A percentile compares a stretch with the other conserved stretches of the same genome.
Conservation (phyloP, 2,329 filamentous ascomycete species). For the Furcasterigmium sp. region DNA sequence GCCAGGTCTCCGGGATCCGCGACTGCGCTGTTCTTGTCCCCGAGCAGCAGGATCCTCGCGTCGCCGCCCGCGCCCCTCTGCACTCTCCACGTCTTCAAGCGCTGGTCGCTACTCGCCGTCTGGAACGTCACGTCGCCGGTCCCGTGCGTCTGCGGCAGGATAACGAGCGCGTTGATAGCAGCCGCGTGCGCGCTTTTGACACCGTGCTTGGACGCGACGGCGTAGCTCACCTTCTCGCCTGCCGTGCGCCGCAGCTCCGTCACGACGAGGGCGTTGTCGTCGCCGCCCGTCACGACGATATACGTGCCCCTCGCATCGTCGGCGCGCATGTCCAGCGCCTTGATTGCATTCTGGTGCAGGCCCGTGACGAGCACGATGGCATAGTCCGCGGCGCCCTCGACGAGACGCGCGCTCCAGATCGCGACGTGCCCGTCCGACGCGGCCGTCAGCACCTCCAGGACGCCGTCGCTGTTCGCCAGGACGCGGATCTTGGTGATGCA, state of each 20-base stretch:
- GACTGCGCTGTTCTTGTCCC: slow-evolving; percentile 51
- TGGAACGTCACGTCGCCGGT: no score
- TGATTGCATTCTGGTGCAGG: slow-evolving; percentile 79
- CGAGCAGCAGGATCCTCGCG: slow-evolving; percentile 32
- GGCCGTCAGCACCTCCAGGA: slow-evolving; percentile 53
- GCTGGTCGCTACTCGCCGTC: slow-evolving; percentile 56
- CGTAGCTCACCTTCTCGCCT: slow-evolving; percentile 8
- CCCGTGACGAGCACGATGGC: slow-evolving; percentile 26
- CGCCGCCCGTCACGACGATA: slow-evolving; percentile 71
- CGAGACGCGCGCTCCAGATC: slow-evolving; percentile 42
- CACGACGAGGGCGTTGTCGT: slow-evolving; percentile 76
- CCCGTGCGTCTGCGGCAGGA: slow-evolving; percentile 27
- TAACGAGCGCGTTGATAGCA: slow-evolving; percentile 56
- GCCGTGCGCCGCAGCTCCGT: slow-evolving; percentile 30
- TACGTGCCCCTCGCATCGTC: slow-evolving; percentile 25
- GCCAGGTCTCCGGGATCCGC: slow-evolving; percentile 53
- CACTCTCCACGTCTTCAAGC: slow-evolving; percentile 49
- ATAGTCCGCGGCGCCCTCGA: slow-evolving; percentile 12
- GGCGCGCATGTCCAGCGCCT: slow-evolving; percentile 47
- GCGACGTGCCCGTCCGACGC: slow-evolving; percentile 78
- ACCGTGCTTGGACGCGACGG: slow-evolving; percentile 17
- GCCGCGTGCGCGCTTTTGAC: slow-evolving; percentile 63
- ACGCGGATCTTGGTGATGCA: slow-evolving; percentile 66
- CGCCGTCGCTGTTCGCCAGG: slow-evolving; percentile 21
- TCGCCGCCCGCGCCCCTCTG: slow-evolving; percentile 9